Conservation (phyloP, 345 rosid species). For the Arabidopsis suecica region DNA sequence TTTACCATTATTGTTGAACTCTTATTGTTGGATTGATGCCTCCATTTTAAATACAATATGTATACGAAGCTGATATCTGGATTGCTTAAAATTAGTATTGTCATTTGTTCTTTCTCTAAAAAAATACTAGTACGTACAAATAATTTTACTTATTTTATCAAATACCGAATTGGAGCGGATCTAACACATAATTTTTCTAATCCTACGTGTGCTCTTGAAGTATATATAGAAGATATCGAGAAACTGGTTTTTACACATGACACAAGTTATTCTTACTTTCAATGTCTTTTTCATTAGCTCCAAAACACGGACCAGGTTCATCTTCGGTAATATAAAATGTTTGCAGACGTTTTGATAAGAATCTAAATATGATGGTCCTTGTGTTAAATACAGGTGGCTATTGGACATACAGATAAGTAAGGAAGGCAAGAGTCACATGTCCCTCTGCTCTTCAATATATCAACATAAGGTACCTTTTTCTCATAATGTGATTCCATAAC, state of each 20-base stretch:
- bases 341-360: conserved; percentile 24
- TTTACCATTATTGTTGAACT: background rate
- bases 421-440: conserved; percentile 32
- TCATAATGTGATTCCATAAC: background rate
- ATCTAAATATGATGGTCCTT: conserved; percentile 6
- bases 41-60: background rate
- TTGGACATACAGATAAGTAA: conserved; percentile 24
- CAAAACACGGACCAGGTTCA: conserved; percentile 30
- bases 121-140: no score
- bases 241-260: conserved; percentile 5
- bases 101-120: no score
- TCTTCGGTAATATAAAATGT: background rate
- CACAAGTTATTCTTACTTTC: background rate
- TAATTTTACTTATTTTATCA: no score
- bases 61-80: background rate
- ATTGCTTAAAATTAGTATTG: no score
- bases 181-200: background rate
- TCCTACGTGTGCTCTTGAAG: background rate
- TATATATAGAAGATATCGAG: background rate
- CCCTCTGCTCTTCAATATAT: conserved; percentile 25
- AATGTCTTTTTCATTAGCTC: background rate
- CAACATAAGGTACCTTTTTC: background rate
- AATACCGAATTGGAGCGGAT: background rate
- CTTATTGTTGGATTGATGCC: background rate
- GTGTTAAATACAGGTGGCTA: conserved; percentile 32